Evolutionary conservation across 768 basidiomycete species (phyloP).

Genomic region (Trametes punicea): DNA sequence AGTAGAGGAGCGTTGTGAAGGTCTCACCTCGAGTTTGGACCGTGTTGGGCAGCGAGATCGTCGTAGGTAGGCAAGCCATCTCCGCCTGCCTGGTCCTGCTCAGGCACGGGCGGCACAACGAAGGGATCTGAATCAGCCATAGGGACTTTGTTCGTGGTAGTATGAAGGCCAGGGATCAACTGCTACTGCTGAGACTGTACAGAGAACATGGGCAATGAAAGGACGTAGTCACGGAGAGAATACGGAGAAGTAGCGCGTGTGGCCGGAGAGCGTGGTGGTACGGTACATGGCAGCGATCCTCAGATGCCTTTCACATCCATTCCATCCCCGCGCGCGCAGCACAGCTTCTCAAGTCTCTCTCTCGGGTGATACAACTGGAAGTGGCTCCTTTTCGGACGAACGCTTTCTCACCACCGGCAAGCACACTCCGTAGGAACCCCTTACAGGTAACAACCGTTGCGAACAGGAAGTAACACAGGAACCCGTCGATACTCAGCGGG

Average conservation of each 20-base stretch:
- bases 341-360: not conserved
- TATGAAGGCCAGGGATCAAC: not conserved
- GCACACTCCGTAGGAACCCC: no score
- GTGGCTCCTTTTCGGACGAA: no score
- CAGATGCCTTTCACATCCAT: not conserved
- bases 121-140: slow-evolving; percentile 11
- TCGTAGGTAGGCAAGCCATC: slow-evolving; percentile 77
- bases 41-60: slow-evolving; percentile 70
- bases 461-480: no score
- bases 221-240: no score
- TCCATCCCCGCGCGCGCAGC: not conserved
- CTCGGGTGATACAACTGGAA: no score
- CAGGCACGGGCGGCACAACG: slow-evolving; percentile 28
- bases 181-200: not conserved
- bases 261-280: slow-evolving; percentile 7
- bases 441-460: no score
- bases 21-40: slow-evolving; percentile 76
- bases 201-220: not conserved
- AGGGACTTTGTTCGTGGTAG: not conserved
- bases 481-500: no score
- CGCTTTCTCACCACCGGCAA: not conserved
- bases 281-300: slow-evolving; percentile 5
- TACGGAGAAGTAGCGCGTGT: slow-evolving; percentile 3
- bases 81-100: slow-evolving; percentile 41
- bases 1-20: not conserved